Evolutionary conservation across 2,329 filamentous ascomycete genomes (phyloP).

Genomic region (Dactylellina sp.): DNA sequence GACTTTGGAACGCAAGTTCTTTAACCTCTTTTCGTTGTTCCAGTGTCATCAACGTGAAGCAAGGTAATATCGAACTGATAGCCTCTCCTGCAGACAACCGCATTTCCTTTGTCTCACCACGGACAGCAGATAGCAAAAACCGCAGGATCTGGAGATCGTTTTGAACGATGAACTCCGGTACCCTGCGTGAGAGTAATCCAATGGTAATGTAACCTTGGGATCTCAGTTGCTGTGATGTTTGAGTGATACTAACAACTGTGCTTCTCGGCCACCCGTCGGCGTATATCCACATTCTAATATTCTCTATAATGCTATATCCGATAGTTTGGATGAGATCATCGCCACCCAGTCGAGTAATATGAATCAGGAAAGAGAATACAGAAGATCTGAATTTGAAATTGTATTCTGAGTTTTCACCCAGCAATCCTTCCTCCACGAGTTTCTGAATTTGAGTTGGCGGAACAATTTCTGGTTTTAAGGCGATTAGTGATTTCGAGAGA

Average conservation of each 20-base stretch:
- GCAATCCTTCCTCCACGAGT: slow-evolving; percentile 41
- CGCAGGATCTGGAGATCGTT: slow-evolving; percentile 44
- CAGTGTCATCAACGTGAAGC: slow-evolving; percentile 72
- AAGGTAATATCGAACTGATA: slow-evolving; percentile 72
- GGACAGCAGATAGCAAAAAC: slow-evolving; percentile 49
- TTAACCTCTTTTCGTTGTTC: slow-evolving; percentile 64
- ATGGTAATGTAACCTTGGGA: slow-evolving; percentile 53
- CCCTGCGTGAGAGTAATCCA: slow-evolving; percentile 49
- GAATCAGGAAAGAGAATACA: slow-evolving; percentile 44
- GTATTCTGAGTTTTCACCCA: slow-evolving; percentile 50
- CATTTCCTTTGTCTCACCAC: slow-evolving; percentile 50
- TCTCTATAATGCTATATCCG: slow-evolving; percentile 49
- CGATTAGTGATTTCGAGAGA: slow-evolving; percentile 75
- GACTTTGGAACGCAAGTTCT: slow-evolving; percentile 73
- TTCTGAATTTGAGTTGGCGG: slow-evolving; percentile 26
- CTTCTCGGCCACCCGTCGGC: slow-evolving; percentile 53
- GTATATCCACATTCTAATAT: slow-evolving; percentile 50
- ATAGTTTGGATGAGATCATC: slow-evolving; percentile 31
- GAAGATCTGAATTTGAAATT: slow-evolving; percentile 54
- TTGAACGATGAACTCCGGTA: slow-evolving; percentile 40
- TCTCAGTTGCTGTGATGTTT: slow-evolving; percentile 39
- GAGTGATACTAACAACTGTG: slow-evolving; percentile 33
- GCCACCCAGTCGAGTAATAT: slow-evolving; percentile 36
- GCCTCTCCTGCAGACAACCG: slow-evolving; percentile 62
- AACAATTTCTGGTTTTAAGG: slow-evolving; percentile 41